phyloP scores from a whole-genome alignment of 805 yeast species.

The Pichia thaimueangensis region DNA sequence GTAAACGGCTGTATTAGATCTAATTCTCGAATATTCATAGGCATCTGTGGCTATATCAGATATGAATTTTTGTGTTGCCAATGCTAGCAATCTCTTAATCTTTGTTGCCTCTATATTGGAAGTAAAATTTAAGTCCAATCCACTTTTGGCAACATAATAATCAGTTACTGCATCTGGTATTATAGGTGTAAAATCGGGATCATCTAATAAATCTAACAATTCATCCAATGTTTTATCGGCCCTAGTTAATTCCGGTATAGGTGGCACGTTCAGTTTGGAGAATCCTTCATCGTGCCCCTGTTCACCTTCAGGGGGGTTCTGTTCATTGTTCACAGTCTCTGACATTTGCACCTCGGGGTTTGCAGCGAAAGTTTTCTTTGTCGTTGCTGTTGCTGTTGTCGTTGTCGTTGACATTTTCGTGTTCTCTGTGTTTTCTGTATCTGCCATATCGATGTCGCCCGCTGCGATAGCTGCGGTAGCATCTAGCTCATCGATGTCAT shows the following conservation, averaged over 20 bases:
- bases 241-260: slow-evolving; percentile 59
- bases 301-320: too few relatives aligned
- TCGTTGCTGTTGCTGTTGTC: not conserved
- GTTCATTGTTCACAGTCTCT: too few relatives aligned
- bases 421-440: slow-evolving; percentile 2
- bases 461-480: slow-evolving; percentile 2
- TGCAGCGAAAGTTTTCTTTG: not conserved
- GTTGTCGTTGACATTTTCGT: slow-evolving; percentile 15
- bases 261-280: slow-evolving; percentile 6
- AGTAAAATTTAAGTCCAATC: slow-evolving; percentile 19
- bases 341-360: not conserved
- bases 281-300: slow-evolving; percentile 2
- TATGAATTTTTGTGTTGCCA: slow-evolving; percentile 94
- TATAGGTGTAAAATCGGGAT: slow-evolving; percentile 89
- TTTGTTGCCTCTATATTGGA: slow-evolving; percentile 1
- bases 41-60: slow-evolving; percentile 96
- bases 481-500: slow-evolving; percentile 8
- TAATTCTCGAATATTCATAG: slow-evolving; percentile 86
- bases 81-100: slow-evolving; percentile 76
- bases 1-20: slow-evolving; percentile 84
- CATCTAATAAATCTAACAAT: slow-evolving; percentile 83
- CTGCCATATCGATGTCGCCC: not conserved
- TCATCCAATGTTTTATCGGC: slow-evolving; percentile 82
- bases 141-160: slow-evolving; percentile 57
- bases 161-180: slow-evolving; percentile 97